These are phyloP conservation scores for Zalaria obscura DNA, from an alignment of 2,329 filamentous ascomycete species.

Conservation along the genomic window DNA sequence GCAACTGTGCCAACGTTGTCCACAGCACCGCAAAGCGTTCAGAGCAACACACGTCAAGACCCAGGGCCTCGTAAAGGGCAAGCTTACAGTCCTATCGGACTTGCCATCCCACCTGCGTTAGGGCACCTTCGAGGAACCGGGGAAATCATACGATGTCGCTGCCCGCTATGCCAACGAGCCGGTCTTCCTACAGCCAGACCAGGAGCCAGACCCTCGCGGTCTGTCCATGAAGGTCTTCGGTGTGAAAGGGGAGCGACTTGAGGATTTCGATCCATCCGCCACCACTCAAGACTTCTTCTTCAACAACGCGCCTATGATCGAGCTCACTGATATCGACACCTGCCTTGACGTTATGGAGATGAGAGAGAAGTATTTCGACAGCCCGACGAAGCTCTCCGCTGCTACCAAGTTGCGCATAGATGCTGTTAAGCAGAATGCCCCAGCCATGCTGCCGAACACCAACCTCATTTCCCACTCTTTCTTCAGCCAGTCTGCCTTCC, in stretches of 20 bases:
- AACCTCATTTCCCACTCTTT: slow-evolving; percentile 22
- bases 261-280: slow-evolving; percentile 7
- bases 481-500: slow-evolving; percentile 17
- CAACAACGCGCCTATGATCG: slow-evolving; percentile 19
- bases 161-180: slow-evolving; percentile 12
- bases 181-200: slow-evolving; percentile 10
- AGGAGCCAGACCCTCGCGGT: slow-evolving; percentile 9
- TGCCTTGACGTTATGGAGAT: slow-evolving; percentile 18
- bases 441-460: slow-evolving; percentile 18
- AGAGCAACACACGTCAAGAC: slow-evolving; percentile 11
- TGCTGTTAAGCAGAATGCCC: slow-evolving; percentile 15
- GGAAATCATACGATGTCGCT: slow-evolving; percentile 8
- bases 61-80: slow-evolving; percentile 11
- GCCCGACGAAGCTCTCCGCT: slow-evolving; percentile 8
- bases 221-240: slow-evolving; percentile 11
- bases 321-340: slow-evolving; percentile 17
- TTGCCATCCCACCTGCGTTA: slow-evolving; percentile 10
- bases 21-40: slow-evolving; percentile 9
- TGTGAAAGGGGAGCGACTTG: slow-evolving; percentile 5
- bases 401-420: slow-evolving; percentile 17
- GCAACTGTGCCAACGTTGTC: slow-evolving; percentile 5
- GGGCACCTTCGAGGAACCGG: slow-evolving; percentile 7
- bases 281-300: slow-evolving; percentile 17
- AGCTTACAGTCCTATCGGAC: slow-evolving; percentile 8
- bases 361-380: slow-evolving; percentile 16